Percentiles rank a stretch among this genome's conserved stretches.
phyloP scores from a whole-genome alignment of 1,139 yeast genomes.

The Pichia sp. region DNA sequence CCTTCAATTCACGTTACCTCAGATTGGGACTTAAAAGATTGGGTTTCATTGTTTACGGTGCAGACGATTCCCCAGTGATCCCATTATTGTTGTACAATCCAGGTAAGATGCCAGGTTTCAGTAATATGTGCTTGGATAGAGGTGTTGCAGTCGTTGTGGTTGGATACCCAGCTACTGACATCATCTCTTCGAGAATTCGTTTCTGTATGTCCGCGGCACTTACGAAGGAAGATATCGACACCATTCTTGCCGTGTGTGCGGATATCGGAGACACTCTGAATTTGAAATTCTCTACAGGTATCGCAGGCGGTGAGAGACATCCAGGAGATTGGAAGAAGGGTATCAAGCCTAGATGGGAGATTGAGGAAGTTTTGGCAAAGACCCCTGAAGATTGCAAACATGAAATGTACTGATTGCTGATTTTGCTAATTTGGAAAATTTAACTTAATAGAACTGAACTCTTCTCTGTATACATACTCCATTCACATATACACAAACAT shows the following conservation, averaged over 20 bases:
- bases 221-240: constrained; percentile 90
- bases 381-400: constrained; percentile 67
- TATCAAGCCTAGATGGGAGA: constrained; percentile 65
- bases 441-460: too few relatives aligned
- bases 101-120: constrained; percentile 88
- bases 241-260: constrained; percentile 61
- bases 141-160: constrained; percentile 93
- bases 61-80: constrained; percentile 94
- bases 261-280: constrained; percentile 74
- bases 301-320: constrained; percentile 56
- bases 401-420: constrained; percentile 29
- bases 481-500: too few relatives aligned
- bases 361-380: constrained; percentile 67
- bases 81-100: constrained; percentile 87
- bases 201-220: constrained; percentile 89
- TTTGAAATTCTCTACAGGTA: constrained; percentile 73
- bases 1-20: constrained; percentile 89
- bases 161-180: constrained; percentile 96
- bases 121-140: constrained; percentile 69
- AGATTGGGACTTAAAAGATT: constrained; percentile 84
- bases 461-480: too few relatives aligned
- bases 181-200: constrained; percentile 84
- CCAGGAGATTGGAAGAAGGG: constrained; percentile 43
- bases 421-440: too few relatives aligned
- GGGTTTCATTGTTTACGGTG: constrained; percentile 92